These are phyloP conservation scores for Crithidia fasciculata DNA, from an alignment of 208 protist species.

Conservation along the genomic window DNA sequence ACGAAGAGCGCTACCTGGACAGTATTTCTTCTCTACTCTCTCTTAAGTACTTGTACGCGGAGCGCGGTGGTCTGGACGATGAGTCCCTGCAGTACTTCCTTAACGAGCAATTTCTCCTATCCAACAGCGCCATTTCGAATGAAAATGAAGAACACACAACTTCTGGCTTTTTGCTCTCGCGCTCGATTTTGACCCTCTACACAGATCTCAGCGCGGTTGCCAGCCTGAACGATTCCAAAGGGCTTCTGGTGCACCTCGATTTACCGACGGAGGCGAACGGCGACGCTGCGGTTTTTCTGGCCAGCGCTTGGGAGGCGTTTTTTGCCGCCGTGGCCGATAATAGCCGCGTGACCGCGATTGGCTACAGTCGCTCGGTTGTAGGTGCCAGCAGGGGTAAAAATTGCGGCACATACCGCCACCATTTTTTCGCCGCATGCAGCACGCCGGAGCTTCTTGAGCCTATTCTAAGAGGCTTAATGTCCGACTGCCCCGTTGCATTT, in stretches of 20 bases:
- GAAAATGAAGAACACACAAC: conserved; percentile 22
- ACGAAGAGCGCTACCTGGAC: conserved; percentile 38
- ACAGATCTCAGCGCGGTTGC: conserved; percentile 40
- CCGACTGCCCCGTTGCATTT: conserved; percentile 22
- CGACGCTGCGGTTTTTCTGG: conserved; percentile 48
- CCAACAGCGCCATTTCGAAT: conserved; percentile 37
- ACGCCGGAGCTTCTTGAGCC: conserved; percentile 21
- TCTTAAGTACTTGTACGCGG: conserved; percentile 50
- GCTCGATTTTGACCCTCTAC: conserved; percentile 58
- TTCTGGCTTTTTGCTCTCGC: conserved; percentile 77
- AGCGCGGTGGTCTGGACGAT: conserved; percentile 52
- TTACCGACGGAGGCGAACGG: conserved; percentile 49
- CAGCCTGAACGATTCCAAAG: conserved; percentile 55
- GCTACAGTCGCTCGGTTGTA: conserved; percentile 60
- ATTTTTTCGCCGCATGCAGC: conserved; percentile 70
- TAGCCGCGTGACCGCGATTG: conserved; percentile 43
- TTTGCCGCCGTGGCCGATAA: conserved; percentile 51
- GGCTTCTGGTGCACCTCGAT: conserved; percentile 66
- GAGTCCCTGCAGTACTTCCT: conserved; percentile 64
- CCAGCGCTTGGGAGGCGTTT: conserved; percentile 64
- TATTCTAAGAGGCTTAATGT: conserved; percentile 14
- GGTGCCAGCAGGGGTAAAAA: conserved; percentile 22
- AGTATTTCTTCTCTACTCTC: conserved; percentile 60
- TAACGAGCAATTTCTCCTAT: conserved; percentile 47
- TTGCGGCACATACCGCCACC: conserved; percentile 61